A percentile compares a stretch with the other conserved stretches of the same genome.
Evolutionary conservation across 345 rosid species (phyloP).

Genomic region (Psidium friedrichsthalianum): DNA sequence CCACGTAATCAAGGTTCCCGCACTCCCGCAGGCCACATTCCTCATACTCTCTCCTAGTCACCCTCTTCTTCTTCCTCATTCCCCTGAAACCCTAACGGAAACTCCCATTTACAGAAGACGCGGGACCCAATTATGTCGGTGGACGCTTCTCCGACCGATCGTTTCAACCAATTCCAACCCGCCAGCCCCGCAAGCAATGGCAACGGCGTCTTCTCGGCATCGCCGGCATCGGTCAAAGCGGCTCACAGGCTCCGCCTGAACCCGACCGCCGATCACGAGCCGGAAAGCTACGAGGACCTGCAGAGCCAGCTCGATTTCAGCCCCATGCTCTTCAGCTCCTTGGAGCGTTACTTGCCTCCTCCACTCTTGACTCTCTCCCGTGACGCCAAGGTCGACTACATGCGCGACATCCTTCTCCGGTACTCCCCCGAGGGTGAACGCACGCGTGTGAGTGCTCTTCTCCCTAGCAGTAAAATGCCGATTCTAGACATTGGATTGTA

Average conservation of each 20-base stretch:
- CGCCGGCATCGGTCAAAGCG: constrained; percentile 2
- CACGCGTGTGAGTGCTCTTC: constrained; percentile 37
- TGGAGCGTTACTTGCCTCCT: constrained; percentile 70
- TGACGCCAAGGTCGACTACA: constrained; percentile 44
- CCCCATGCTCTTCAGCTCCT: constrained; percentile 68
- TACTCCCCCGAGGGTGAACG: constrained; percentile 76
- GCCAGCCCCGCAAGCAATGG: background rate
- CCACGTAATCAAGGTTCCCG: background rate
- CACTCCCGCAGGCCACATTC: background rate
- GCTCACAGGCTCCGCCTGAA: constrained; percentile 41
- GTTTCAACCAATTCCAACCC: constrained; percentile 3
- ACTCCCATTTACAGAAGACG: background rate
- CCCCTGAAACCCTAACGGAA: background rate
- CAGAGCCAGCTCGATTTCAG: constrained; percentile 39
- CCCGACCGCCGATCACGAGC: constrained; percentile 55
- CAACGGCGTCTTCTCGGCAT: constrained; percentile 20
- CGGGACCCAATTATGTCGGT: constrained; percentile 14
- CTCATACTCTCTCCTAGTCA: background rate
- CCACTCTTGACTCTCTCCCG: constrained; percentile 37
- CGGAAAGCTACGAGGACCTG: constrained; percentile 77
- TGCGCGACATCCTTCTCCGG: constrained; percentile 56
- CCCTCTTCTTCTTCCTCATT: background rate
- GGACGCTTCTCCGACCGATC: constrained; percentile 13
- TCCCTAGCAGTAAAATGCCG: background rate
- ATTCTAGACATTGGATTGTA: background rate